Conservation (phyloP, 306 rosid species). For the Prosopis cineraria region DNA sequence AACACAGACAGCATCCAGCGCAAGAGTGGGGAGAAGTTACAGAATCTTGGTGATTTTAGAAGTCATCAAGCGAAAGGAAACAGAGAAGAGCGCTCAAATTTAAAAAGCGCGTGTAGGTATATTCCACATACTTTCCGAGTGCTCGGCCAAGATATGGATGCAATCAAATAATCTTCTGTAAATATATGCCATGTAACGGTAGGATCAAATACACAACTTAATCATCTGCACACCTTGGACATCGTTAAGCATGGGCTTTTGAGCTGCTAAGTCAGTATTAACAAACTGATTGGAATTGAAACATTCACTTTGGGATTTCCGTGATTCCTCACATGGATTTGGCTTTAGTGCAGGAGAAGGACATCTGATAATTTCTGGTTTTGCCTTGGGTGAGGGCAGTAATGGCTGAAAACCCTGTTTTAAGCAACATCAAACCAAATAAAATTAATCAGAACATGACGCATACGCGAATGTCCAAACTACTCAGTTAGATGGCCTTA, state of each 20-base stretch:
- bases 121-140: not conserved
- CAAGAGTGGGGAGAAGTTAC: not conserved
- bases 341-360: slow-evolving; percentile 50
- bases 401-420: slow-evolving; percentile 59
- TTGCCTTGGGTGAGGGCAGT: slow-evolving; percentile 45
- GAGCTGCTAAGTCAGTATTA: slow-evolving; percentile 46
- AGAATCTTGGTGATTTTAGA: not conserved
- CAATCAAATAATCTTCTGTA: not conserved
- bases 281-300: slow-evolving; percentile 42
- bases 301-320: slow-evolving; percentile 49
- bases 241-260: slow-evolving; percentile 45
- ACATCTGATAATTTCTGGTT: slow-evolving; percentile 50
- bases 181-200: slow-evolving; percentile 21
- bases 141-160: not conserved
- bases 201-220: slow-evolving; percentile 9
- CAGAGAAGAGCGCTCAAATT: not conserved
- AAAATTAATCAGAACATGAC: slow-evolving; percentile 16
- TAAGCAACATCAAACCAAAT: slow-evolving; percentile 8
- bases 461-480: not conserved
- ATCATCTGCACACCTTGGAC: slow-evolving; percentile 57
- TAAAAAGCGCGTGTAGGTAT: not conserved
- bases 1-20: not conserved
- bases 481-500: not conserved
- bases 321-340: slow-evolving; percentile 39
- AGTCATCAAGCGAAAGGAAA: slow-evolving; percentile 5